These are phyloP conservation scores for Globisporangium takayamanum DNA, from an alignment of 352 stramenopile species.

Conservation along the genomic window DNA sequence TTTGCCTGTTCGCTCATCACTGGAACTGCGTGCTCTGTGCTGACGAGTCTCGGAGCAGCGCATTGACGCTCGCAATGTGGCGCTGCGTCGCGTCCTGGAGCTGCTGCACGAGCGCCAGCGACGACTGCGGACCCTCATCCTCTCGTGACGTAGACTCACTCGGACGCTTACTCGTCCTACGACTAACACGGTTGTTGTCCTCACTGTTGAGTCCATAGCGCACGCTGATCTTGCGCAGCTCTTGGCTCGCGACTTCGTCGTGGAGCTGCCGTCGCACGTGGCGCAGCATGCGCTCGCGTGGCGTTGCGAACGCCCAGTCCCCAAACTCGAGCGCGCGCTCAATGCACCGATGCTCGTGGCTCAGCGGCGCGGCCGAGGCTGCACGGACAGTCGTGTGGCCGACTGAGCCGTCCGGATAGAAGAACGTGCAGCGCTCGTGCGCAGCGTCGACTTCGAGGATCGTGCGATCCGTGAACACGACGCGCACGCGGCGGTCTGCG, in stretches of 20 bases:
- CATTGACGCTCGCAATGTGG: constrained; percentile 46
- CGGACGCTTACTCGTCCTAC: neutral
- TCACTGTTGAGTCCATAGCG: constrained; percentile 28
- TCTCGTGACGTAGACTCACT: no score
- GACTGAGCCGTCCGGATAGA: constrained; percentile 37
- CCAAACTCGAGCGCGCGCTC: constrained; percentile 47
- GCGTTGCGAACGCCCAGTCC: constrained; percentile 56
- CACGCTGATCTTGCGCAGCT: constrained; percentile 42
- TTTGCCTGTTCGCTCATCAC: no score
- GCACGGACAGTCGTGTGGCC: constrained; percentile 25
- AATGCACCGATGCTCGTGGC: constrained; percentile 28
- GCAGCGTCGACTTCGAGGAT: constrained; percentile 50
- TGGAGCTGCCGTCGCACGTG: constrained; percentile 27
- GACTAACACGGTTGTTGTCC: constrained; percentile 5
- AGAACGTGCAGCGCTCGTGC: constrained; percentile 37
- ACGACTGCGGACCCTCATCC: no score
- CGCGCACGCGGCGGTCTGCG: constrained; percentile 49
- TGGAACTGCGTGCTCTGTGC: neutral
- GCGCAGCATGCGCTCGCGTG: constrained; percentile 39
- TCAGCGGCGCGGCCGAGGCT: constrained; percentile 31
- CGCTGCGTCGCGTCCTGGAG: constrained; percentile 42
- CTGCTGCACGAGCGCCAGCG: constrained; percentile 24
- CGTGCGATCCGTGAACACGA: constrained; percentile 62
- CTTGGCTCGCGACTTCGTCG: constrained; percentile 22
- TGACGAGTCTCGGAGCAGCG: constrained; percentile 17